Evolutionary conservation across 1,139 yeast genomes (phyloP), one percentile per base, ranked within the genome.

Genomic region (Blastobotrys elegans): DNA sequence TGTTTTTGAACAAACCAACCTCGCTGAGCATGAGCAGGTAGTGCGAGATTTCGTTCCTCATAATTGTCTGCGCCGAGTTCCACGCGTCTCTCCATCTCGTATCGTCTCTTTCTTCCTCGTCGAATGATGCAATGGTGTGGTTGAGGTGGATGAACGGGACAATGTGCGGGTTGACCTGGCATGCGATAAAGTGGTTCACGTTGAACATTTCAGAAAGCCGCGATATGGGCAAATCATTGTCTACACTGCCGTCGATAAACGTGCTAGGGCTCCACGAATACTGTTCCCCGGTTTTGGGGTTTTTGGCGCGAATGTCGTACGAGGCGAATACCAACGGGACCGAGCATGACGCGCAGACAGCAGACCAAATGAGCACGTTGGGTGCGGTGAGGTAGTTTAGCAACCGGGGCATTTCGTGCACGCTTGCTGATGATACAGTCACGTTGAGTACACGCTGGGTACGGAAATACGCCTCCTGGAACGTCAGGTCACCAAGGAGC

Each of bases 81-180:
- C 84, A 63, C 31, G 74, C 24, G 18, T 47, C 44, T 24, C 50
- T 41, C 49, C 48, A 43, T 17, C 38, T 66, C 51, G 79, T 86
- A 53, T 77, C 77, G 56, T 82, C 86, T 47, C 80, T 71, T 50
- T 76, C 83, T 10, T 84, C 86, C n/a, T 87, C 89, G 31, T 81
- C 80, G 57, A 80, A 78, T 16, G 46, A 35, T 11, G 34, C 37
- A 8, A 57, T 50, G 7, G 50, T 45, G 37, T 57, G 56, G 24
- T 59, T 53, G 17, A 60, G 49, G 38, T 47, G 84, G 55, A 92
- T 71, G 44, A 92, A 76, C 1, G 98, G 97, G 1, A 86, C 90
- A 29, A 92, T 95, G 63, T 92, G 98, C 0, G 97, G 96, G 59
- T 94, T 88, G 1, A 92, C 98, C 66, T 94, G 97, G 47, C 96